These are phyloP conservation scores for Wallacemonas rigidus DNA, from an alignment of 208 protist genomes.

Conservation along the genomic window DNA sequence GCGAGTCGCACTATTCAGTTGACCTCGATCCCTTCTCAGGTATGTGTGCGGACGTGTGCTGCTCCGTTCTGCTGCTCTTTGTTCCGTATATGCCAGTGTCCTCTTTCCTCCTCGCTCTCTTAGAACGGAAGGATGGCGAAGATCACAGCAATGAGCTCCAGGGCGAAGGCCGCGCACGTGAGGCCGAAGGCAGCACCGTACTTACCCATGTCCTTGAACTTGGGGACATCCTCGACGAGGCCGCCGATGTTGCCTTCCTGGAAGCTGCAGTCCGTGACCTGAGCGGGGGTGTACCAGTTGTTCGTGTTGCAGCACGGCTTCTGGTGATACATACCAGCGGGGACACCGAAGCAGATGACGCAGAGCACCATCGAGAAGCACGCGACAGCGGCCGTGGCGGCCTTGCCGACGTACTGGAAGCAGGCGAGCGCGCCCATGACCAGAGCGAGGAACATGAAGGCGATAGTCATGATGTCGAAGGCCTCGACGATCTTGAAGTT, in stretches of 20 bases:
- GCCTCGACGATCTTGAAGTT: conserved; percentile 54
- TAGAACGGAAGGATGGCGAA: conserved; percentile 40
- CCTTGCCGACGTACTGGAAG: conserved; percentile 33
- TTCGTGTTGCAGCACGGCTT: conserved; percentile 44
- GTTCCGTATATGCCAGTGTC: neutral
- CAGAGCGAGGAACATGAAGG: conserved; percentile 39
- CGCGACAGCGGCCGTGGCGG: conserved; percentile 29
- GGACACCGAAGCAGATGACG: conserved; percentile 49
- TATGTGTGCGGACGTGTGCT: too few species aligned
- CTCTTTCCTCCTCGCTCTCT: neutral
- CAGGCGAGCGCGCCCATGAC: conserved; percentile 25
- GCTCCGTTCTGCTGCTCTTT: neutral
- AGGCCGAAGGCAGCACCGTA: conserved; percentile 53
- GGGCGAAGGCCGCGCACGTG: conserved; percentile 41
- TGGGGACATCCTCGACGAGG: conserved; percentile 24
- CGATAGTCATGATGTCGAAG: conserved; percentile 67
- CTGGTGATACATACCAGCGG: conserved; percentile 50
- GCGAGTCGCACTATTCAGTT: too few species aligned
- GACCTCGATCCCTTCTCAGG: too few species aligned
- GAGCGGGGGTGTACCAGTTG: conserved; percentile 23
- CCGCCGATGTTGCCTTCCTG: conserved; percentile 18
- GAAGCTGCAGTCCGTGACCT: conserved; percentile 23
- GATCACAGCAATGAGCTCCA: conserved; percentile 44
- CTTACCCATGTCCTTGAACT: conserved; percentile 41
- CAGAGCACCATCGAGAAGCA: conserved; percentile 29